phyloP scores from a whole-genome alignment of 768 basidiomycete genomes.

The Phaeotremella fagi region DNA sequence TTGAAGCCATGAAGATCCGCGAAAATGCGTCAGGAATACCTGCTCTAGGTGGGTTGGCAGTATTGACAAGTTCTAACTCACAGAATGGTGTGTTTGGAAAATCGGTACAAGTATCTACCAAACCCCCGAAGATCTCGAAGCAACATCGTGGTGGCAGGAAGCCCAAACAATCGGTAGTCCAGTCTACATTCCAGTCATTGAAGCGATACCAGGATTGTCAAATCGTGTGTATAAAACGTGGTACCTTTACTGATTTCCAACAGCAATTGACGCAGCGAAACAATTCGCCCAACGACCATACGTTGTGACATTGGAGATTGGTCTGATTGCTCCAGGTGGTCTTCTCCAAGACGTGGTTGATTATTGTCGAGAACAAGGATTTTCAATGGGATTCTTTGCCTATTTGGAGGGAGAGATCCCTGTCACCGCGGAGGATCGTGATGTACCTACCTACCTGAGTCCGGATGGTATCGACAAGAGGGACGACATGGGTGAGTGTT shows the following conservation, averaged over 20 bases:
- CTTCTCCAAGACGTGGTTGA: neutral
- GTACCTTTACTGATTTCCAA: too few species aligned
- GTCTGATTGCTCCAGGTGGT: neutral
- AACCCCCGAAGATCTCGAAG: neutral
- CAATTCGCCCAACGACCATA: neutral
- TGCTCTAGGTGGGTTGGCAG: neutral
- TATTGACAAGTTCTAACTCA: neutral
- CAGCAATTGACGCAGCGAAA: neutral
- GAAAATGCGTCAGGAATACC: neutral
- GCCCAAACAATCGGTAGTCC: neutral
- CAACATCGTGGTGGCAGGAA: neutral
- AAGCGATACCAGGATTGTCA: too few species aligned
- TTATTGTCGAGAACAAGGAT: neutral
- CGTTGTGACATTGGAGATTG: neutral
- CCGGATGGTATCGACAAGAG: too few species aligned
- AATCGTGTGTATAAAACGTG: too few species aligned
- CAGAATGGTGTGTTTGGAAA: constrained; percentile 7
- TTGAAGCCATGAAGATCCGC: neutral
- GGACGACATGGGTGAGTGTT: too few species aligned
- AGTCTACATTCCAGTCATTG: constrained; percentile 3
- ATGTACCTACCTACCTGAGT: too few species aligned
- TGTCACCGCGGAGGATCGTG: too few species aligned
- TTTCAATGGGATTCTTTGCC: constrained; percentile 4
- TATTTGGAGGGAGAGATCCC: too few species aligned
- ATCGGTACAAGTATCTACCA: neutral